phyloP scores from a whole-genome alignment of 1,284 basidiomycete species.

The Pseudomicrostroma phylloplanum region DNA sequence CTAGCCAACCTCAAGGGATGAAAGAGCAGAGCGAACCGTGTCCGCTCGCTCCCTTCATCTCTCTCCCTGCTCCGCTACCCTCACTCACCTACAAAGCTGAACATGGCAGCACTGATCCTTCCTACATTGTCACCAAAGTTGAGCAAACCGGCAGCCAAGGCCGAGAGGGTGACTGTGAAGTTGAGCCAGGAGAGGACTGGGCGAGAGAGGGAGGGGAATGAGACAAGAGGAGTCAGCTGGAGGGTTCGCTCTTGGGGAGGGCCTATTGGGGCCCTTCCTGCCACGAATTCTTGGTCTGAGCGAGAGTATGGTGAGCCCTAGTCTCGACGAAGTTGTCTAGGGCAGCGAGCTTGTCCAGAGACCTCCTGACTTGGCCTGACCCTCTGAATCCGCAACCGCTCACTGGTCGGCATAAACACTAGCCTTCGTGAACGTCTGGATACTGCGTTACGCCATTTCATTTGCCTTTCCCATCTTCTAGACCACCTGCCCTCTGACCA shows the following conservation, averaged over 20 bases:
- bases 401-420: no score
- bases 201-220: background rate
- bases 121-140: slow-evolving; percentile 59
- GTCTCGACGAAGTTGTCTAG: background rate
- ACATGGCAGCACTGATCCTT: slow-evolving; percentile 85
- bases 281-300: background rate
- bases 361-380: no score
- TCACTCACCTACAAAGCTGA: slow-evolving; percentile 74
- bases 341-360: no score
- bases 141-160: slow-evolving; percentile 48
- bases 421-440: no score
- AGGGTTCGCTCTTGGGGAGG: no score
- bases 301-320: background rate
- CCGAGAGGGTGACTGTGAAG: slow-evolving; percentile 50
- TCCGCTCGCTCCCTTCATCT: no score
- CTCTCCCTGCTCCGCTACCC: background rate
- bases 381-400: no score
- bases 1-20: no score
- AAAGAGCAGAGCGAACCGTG: no score
- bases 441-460: no score
- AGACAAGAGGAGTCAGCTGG: background rate
- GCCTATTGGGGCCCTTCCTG: background rate
- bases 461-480: no score
- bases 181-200: slow-evolving; percentile 51
- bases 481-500: no score